A percentile compares a stretch with the other conserved stretches of the same genome.
phyloP scores from a whole-genome alignment of 495 filamentous ascomycete genomes.

The Hypoxylon lienhwacheense region DNA sequence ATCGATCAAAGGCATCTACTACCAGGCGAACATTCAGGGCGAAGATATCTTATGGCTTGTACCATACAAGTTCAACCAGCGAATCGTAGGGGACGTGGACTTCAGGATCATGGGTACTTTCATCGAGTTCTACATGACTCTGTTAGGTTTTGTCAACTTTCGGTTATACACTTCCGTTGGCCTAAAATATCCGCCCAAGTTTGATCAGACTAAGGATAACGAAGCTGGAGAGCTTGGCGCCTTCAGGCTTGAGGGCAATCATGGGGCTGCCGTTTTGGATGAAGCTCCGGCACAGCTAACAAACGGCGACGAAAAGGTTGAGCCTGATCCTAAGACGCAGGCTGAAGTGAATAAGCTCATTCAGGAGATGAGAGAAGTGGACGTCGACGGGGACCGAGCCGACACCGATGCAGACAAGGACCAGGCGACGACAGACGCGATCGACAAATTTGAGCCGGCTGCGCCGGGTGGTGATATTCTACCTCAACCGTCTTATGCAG shows the following conservation, averaged over 20 bases:
- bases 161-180: constrained; percentile 87
- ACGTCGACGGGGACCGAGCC: constrained; percentile 47
- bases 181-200: constrained; percentile 91
- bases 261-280: constrained; percentile 54
- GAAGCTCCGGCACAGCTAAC: constrained; percentile 56
- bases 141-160: constrained; percentile 95
- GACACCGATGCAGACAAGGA: constrained; percentile 54
- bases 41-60: constrained; percentile 97
- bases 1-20: constrained; percentile 99
- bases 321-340: constrained; percentile 56
- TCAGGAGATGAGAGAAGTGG: constrained; percentile 51
- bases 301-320: constrained; percentile 49
- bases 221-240: constrained; percentile 88
- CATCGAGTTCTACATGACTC: constrained; percentile 96
- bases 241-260: constrained; percentile 77
- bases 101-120: constrained; percentile 99
- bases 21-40: constrained; percentile 97
- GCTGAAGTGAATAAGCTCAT: constrained; percentile 59
- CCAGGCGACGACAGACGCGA: constrained; percentile 61
- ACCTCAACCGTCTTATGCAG: constrained; percentile 71
- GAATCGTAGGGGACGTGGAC: constrained; percentile 88
- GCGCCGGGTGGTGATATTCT: constrained; percentile 82
- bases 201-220: constrained; percentile 83
- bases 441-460: constrained; percentile 85
- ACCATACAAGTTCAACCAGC: constrained; percentile 94